phyloP scores from a whole-genome alignment of 805 yeast genomes.

The Priceomyces haplophilus region DNA sequence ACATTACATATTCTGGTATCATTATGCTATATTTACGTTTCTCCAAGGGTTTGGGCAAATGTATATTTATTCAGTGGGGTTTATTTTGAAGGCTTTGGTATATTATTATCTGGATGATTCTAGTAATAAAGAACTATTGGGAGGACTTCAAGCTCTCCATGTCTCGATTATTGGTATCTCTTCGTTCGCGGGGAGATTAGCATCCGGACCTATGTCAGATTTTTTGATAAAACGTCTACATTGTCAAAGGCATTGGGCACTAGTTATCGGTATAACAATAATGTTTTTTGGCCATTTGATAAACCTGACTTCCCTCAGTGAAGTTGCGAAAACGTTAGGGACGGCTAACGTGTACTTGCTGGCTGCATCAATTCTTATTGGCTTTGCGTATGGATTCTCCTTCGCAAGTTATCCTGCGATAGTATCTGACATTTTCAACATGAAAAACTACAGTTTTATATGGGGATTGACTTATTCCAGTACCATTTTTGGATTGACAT shows the following conservation, averaged over 20 bases:
- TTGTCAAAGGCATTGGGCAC: constrained; percentile 32
- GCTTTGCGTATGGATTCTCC: constrained; percentile 34
- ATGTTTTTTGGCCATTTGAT: constrained; percentile 30
- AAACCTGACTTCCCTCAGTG: constrained; percentile 14
- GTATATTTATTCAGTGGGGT: constrained; percentile 36
- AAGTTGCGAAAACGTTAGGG: constrained; percentile 10
- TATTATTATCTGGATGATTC: constrained; percentile 14
- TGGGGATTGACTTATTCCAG: constrained; percentile 36
- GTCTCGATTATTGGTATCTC: constrained; percentile 30
- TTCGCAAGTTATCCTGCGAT: constrained; percentile 35
- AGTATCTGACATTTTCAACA: constrained; percentile 29
- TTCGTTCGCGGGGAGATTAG: constrained; percentile 30
- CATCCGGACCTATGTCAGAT: constrained; percentile 33
- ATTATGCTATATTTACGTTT: constrained; percentile 27
- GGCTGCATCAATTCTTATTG: constrained; percentile 26
- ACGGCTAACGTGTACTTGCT: constrained; percentile 18
- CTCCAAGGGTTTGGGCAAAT: constrained; percentile 39
- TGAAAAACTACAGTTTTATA: constrained; percentile 30
- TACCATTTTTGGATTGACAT: constrained; percentile 29
- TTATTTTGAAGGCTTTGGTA: constrained; percentile 27
- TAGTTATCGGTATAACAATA: constrained; percentile 24
- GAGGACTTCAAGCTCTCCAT: constrained; percentile 28
- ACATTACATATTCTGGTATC: constrained; percentile 32
- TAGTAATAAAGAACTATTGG: constrained; percentile 12
- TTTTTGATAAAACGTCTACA: constrained; percentile 19